Conservation (phyloP, 345 rosid genomes). For the Brassica cretica region DNA sequence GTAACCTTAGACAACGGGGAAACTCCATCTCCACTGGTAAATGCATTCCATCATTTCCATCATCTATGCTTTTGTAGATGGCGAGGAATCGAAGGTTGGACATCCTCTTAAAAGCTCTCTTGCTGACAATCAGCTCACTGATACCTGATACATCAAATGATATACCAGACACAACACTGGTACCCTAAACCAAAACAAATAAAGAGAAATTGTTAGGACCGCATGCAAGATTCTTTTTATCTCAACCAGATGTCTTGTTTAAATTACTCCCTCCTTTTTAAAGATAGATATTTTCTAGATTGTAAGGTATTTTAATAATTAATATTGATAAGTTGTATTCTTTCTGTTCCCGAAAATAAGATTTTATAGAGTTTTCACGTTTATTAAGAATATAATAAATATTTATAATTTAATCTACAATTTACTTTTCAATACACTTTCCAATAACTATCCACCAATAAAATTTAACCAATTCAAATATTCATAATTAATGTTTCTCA, state of each 20-base stretch:
- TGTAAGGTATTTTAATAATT: no score
- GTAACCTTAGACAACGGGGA: constrained; percentile 10
- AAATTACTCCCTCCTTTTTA: not conserved
- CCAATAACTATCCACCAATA: no score
- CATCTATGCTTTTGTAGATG: not conserved
- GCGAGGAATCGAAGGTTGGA: constrained; percentile 22
- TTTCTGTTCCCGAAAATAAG: no score
- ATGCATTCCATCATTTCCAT: not conserved
- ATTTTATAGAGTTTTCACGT: no score
- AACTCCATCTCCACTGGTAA: constrained; percentile 1
- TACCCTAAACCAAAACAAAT: constrained; percentile 17
- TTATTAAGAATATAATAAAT: no score
- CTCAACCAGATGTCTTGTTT: no score
- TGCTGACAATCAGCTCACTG: not conserved
- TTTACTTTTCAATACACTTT: no score
- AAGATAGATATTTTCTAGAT: no score
- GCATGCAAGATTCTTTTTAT: not conserved
- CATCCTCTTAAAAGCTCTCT: constrained; percentile 20
- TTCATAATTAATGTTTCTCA: no score
- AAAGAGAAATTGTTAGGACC: not conserved
- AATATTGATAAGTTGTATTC: no score
- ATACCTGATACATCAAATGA: constrained; percentile 1
- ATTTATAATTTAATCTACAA: no score
- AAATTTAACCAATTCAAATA: no score
- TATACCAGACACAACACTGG: not conserved